Conservation (phyloP, 257 asterid species). For the Haberlea rhodopensis region DNA sequence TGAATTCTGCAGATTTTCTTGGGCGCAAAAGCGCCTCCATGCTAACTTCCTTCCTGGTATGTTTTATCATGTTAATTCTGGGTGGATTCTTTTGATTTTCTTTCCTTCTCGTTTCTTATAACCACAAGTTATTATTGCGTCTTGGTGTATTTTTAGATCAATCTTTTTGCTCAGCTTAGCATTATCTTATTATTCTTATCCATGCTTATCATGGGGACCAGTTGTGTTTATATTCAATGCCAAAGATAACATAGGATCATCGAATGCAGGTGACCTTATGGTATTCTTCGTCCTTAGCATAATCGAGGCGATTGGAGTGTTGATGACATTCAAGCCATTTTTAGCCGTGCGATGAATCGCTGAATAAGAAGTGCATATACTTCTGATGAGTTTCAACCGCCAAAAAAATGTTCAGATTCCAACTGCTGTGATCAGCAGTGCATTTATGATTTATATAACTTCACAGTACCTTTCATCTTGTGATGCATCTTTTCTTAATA, state of each 20-base stretch:
- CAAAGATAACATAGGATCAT: not conserved
- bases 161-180: not conserved
- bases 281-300: constrained; percentile 61
- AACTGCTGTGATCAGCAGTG: too few species aligned
- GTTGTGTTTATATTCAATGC: not conserved
- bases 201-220: not conserved
- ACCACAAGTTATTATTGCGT: not conserved
- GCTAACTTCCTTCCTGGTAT: constrained; percentile 65
- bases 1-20: constrained; percentile 58
- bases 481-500: too few species aligned
- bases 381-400: too few species aligned
- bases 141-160: not conserved
- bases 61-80: not conserved
- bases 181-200: not conserved
- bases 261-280: constrained; percentile 61
- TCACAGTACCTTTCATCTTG: too few species aligned
- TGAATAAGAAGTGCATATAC: not conserved
- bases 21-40: constrained; percentile 66
- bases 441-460: too few species aligned
- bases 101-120: not conserved
- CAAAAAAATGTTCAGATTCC: too few species aligned
- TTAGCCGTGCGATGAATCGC: constrained; percentile 30
- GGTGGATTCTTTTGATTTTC: not conserved
- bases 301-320: constrained; percentile 49
- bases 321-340: constrained; percentile 62